Evolutionary conservation across 208 protist species (phyloP).

Genomic region (Naegleria gruberi): DNA sequence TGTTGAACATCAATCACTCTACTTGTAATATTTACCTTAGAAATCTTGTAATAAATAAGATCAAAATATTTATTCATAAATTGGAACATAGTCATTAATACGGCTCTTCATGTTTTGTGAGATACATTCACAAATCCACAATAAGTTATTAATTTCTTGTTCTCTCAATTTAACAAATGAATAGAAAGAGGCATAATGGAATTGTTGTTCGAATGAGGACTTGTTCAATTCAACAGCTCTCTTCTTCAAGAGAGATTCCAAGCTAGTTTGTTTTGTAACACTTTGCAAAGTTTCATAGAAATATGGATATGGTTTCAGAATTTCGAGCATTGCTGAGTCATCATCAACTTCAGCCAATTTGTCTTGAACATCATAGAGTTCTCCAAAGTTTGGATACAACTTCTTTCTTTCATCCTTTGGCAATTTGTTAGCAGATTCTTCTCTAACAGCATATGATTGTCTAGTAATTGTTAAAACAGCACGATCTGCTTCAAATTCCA

Average conservation of each 20-base stretch:
- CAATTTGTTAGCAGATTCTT: constrained; percentile 56
- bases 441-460: constrained; percentile 85
- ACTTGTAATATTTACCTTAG: neutral
- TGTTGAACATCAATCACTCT: neutral
- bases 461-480: constrained; percentile 92
- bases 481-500: constrained; percentile 92
- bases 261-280: constrained; percentile 10
- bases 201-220: constrained; percentile 69
- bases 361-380: constrained; percentile 71
- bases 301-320: constrained; percentile 59
- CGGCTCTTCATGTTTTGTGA: constrained; percentile 71
- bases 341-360: constrained; percentile 68
- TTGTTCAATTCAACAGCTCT: constrained; percentile 65
- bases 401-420: constrained; percentile 56
- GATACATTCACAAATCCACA: constrained; percentile 81
- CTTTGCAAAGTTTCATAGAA: constrained; percentile 62
- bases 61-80: constrained; percentile 15
- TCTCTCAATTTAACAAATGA: constrained; percentile 82
- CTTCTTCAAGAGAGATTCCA: constrained; percentile 77
- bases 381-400: constrained; percentile 75
- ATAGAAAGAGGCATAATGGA: constrained; percentile 82
- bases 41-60: neutral
- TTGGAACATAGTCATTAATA: constrained; percentile 65
- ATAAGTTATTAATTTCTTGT: constrained; percentile 77
- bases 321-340: constrained; percentile 61